phyloP scores from a whole-genome alignment of 2,329 filamentous ascomycete species.

The Chrysoporthe cubensis region DNA sequence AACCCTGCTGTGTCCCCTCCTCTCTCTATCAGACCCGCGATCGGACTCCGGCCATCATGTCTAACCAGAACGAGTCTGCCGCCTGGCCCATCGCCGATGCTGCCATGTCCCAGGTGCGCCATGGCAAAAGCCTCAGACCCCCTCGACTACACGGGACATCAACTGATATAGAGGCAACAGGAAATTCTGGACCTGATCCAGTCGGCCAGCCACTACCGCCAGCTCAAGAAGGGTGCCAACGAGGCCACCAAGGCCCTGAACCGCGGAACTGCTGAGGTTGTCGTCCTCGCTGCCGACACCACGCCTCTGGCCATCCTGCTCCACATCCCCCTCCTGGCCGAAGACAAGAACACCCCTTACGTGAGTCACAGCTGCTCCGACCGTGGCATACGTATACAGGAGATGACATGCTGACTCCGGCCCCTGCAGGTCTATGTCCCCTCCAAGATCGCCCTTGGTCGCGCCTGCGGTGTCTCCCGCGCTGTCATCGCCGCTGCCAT shows the following conservation, averaged over 20 bases:
- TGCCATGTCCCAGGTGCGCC: constrained; percentile 30
- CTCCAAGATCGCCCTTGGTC: constrained; percentile 81
- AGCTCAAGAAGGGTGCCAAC: constrained; percentile 90
- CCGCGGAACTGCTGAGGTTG: constrained; percentile 86
- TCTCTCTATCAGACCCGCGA: neutral
- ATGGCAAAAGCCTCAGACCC: constrained; percentile 51
- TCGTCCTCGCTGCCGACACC: constrained; percentile 88
- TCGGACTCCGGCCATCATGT: constrained; percentile 32
- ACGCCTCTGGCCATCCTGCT: constrained; percentile 85
- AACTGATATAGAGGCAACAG: constrained; percentile 53
- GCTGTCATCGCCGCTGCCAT: constrained; percentile 87
- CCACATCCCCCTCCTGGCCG: constrained; percentile 85
- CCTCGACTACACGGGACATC: neutral
- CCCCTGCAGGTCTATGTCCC: constrained; percentile 69
- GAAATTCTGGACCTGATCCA: constrained; percentile 84
- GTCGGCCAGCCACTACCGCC: constrained; percentile 69
- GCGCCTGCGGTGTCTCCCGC: constrained; percentile 86
- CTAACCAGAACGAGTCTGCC: constrained; percentile 39
- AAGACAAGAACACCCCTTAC: constrained; percentile 67
- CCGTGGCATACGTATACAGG: neutral
- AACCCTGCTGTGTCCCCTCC: constrained; percentile 49
- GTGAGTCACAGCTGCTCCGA: neutral
- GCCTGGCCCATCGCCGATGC: constrained; percentile 76
- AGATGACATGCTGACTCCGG: constrained; percentile 3
- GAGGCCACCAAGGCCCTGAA: constrained; percentile 86